Percentiles rank a stretch among this genome's conserved stretches.
Evolutionary conservation across 2,329 filamentous ascomycete species (phyloP).

Genomic region (Cyphellophora attinorum): DNA sequence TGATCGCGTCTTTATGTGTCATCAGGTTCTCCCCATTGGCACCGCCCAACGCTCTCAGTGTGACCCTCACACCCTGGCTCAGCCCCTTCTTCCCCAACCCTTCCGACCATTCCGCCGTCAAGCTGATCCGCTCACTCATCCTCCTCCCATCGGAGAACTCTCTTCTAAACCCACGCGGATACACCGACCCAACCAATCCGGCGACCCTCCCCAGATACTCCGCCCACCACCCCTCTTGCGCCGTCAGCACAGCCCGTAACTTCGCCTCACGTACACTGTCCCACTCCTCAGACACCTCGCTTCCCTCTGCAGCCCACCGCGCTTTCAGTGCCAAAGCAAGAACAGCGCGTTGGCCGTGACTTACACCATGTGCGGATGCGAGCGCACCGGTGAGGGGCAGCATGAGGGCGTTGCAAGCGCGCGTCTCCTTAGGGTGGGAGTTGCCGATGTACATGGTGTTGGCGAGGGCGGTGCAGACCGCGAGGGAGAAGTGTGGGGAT

Average conservation of each 20-base stretch:
- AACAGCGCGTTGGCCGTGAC: conserved; percentile 24
- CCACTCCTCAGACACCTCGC: conserved; percentile 8
- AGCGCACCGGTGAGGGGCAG: conserved; percentile 25
- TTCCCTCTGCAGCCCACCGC: conserved; percentile 23
- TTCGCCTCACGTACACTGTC: conserved; percentile 16
- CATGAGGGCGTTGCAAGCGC: conserved; percentile 23
- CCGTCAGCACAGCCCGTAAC: conserved; percentile 21
- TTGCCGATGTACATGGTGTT: conserved; percentile 25
- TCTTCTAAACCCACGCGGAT: conserved; percentile 25
- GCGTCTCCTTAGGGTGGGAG: conserved; percentile 24
- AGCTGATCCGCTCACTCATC: conserved; percentile 5
- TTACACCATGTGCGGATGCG: conserved; percentile 24
- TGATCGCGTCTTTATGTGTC: conserved; percentile 17
- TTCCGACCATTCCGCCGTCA: conserved; percentile 17
- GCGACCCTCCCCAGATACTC: conserved; percentile 23
- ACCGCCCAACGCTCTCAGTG: conserved; percentile 15
- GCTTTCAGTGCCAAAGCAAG: conserved; percentile 25
- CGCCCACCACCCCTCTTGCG: conserved; percentile 27
- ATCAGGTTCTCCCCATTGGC: conserved; percentile 9
- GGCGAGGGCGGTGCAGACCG: conserved; percentile 23
- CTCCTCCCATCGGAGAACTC: no score
- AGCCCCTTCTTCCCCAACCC: conserved; percentile 24
- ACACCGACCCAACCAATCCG: conserved; percentile 21
- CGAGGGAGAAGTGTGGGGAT: conserved; percentile 15
- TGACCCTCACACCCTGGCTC: conserved; percentile 21